These are phyloP conservation scores for Pholiota adiposa DNA, from an alignment of 1,284 basidiomycete species.

Conservation along the genomic window DNA sequence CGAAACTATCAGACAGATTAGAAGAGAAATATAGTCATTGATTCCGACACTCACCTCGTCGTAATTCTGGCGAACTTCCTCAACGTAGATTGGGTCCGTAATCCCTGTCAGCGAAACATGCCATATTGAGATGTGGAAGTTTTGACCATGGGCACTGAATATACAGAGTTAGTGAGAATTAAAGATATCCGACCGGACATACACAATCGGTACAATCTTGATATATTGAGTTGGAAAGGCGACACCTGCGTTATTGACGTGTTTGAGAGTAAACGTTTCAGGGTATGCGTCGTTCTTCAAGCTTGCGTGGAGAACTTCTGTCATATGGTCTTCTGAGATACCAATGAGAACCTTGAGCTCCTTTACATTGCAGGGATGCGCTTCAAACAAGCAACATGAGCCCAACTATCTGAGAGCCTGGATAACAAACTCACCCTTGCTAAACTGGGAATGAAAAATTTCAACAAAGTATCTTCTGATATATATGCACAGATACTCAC, in stretches of 20 bases:
- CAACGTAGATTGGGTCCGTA: constrained; percentile 55
- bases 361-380: constrained; percentile 83
- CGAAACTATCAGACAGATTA: constrained; percentile 49
- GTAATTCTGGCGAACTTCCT: constrained; percentile 51
- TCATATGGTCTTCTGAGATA: constrained; percentile 63
- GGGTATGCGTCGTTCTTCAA: constrained; percentile 67
- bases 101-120: constrained; percentile 66
- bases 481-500: constrained; percentile 41
- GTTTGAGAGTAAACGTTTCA: constrained; percentile 65
- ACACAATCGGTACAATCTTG: constrained; percentile 78
- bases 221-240: constrained; percentile 67
- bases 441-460: constrained; percentile 43
- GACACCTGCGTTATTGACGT: constrained; percentile 57
- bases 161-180: background rate
- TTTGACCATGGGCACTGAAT: constrained; percentile 65
- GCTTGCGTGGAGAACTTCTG: constrained; percentile 60
- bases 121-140: constrained; percentile 82
- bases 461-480: constrained; percentile 7
- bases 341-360: constrained; percentile 77
- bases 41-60: constrained; percentile 55
- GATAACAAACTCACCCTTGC: constrained; percentile 49
- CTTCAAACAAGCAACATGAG: constrained; percentile 35
- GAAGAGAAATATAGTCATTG: background rate
- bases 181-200: constrained; percentile 37
- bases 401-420: constrained; percentile 10